Percentiles rank a stretch among this genome's conserved stretches.
phyloP scores from a whole-genome alignment of 257 asterid species.

The Hygrophila difformis region DNA sequence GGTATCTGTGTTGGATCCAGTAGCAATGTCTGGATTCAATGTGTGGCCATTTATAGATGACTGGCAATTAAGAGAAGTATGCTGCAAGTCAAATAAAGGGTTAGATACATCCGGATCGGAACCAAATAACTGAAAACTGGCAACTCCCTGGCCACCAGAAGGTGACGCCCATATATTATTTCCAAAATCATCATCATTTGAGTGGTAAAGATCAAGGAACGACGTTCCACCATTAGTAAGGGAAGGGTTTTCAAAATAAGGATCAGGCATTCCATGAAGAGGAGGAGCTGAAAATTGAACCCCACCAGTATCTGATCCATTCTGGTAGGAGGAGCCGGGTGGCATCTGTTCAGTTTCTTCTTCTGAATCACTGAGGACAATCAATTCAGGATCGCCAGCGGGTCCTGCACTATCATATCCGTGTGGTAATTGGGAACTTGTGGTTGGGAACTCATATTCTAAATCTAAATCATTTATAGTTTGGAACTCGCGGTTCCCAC shows the following conservation, averaged over 20 bases:
- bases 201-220: constrained; percentile 44
- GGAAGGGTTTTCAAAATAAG: constrained; percentile 46
- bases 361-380: constrained; percentile 85
- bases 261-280: constrained; percentile 44
- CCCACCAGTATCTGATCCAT: constrained; percentile 27
- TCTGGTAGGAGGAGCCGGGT: constrained; percentile 28
- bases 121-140: constrained; percentile 82
- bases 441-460: constrained; percentile 56
- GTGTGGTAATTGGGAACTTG: constrained; percentile 37
- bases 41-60: constrained; percentile 43
- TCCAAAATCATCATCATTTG: constrained; percentile 60
- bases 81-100: constrained; percentile 55
- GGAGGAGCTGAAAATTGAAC: constrained; percentile 43
- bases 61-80: constrained; percentile 43
- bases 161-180: constrained; percentile 74
- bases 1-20: constrained; percentile 44
- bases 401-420: constrained; percentile 33
- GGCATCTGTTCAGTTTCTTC: constrained; percentile 54
- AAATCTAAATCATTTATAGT: constrained; percentile 56
- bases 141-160: constrained; percentile 57
- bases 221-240: constrained; percentile 41
- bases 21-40: constrained; percentile 38
- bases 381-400: constrained; percentile 57
- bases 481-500: constrained; percentile 45
- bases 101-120: constrained; percentile 62